Percentiles rank a stretch among this genome's conserved stretches.
Conservation (phyloP, 352 stramenopile genomes). For the Phytophthora pisi region DNA sequence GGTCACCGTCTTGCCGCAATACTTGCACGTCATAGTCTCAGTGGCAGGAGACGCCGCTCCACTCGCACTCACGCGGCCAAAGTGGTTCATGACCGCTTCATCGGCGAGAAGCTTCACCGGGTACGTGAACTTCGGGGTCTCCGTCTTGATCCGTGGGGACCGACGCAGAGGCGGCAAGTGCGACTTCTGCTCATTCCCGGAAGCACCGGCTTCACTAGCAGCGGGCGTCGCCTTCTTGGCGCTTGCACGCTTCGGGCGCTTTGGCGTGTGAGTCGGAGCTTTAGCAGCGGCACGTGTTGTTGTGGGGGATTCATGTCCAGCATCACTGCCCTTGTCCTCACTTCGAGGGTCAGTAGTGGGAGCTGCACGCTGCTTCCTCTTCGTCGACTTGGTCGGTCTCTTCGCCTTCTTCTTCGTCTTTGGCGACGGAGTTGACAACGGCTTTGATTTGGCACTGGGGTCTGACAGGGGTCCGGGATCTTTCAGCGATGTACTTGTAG, state of each 20-base stretch:
- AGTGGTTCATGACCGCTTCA: slow-evolving; percentile 17
- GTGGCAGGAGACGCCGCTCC: neutral
- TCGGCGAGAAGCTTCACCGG: neutral
- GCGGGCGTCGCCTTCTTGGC: slow-evolving; percentile 13
- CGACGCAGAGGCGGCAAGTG: slow-evolving; percentile 8
- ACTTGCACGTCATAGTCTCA: slow-evolving; percentile 21
- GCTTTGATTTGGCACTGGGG: neutral
- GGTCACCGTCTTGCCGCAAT: slow-evolving; percentile 22
- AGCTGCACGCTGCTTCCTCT: slow-evolving; percentile 9
- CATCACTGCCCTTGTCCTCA: neutral
- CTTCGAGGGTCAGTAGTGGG: neutral
- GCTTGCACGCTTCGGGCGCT: slow-evolving; percentile 7
- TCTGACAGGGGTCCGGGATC: neutral
- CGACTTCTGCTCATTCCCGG: neutral
- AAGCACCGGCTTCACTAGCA: neutral
- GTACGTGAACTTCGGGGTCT: slow-evolving; percentile 13
- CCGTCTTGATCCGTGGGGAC: slow-evolving; percentile 19
- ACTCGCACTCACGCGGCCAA: neutral
- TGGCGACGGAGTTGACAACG: neutral
- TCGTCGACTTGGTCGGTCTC: neutral
- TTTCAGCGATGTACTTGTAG: neutral
- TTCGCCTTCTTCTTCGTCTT: neutral
- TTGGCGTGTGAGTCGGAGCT: slow-evolving; percentile 12
- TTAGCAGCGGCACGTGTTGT: neutral
- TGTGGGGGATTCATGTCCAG: neutral